Percentiles rank a stretch among this genome's conserved stretches.
Conservation (phyloP, 257 asterid species). For the Solanum chiquidenum region DNA sequence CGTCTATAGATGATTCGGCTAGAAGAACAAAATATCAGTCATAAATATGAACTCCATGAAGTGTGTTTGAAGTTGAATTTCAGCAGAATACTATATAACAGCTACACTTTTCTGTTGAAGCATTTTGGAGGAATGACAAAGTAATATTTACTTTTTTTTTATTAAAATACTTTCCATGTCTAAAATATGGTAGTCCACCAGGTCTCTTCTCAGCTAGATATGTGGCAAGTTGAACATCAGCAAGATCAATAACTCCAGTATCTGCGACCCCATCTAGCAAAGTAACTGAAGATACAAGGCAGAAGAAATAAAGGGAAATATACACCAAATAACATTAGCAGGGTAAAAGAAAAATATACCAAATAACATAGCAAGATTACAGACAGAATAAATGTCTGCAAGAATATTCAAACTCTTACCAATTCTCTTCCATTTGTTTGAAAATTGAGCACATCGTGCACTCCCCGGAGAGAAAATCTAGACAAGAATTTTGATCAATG, state of each 20-base stretch:
- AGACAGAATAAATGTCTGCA: background rate
- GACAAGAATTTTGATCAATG: constrained; percentile 1
- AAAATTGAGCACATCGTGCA: constrained; percentile 52
- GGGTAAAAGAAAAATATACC: background rate
- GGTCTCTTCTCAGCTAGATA: constrained; percentile 80
- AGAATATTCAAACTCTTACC: constrained; percentile 28
- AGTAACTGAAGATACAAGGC: constrained; percentile 26
- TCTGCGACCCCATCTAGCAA: constrained; percentile 75
- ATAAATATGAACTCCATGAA: background rate
- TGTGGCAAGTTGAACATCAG: constrained; percentile 56
- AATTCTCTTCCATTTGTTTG: constrained; percentile 64
- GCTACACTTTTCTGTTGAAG: background rate
- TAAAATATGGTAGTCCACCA: constrained; percentile 67
- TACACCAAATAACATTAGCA: background rate
- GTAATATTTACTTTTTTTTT: background rate
- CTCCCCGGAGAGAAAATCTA: constrained; percentile 80
- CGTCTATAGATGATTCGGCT: background rate
- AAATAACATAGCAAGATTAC: background rate
- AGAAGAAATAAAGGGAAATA: background rate
- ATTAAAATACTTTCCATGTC: constrained; percentile 46
- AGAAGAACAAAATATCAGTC: background rate
- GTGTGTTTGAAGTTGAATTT: background rate
- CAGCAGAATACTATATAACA: background rate
- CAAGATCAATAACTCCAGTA: constrained; percentile 74
- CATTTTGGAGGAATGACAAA: background rate